These are phyloP conservation scores for Dryadomyces quercus-mongolicae DNA, from an alignment of 2,329 filamentous ascomycete genomes.

Conservation along the genomic window DNA sequence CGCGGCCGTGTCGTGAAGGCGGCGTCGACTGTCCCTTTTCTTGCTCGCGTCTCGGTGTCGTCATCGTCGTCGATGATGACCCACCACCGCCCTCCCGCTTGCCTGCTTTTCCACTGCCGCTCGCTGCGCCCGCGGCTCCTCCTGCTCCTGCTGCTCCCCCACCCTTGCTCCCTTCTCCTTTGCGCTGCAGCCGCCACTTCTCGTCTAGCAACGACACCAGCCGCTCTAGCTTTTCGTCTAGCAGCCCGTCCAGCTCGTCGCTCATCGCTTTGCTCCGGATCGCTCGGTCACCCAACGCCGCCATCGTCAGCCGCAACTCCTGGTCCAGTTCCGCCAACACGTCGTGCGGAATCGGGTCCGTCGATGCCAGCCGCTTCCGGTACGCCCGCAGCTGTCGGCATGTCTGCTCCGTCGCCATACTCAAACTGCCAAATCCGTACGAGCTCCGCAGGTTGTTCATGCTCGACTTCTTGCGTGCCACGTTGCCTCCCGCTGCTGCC, in stretches of 20 bases:
- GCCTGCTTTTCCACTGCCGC: neutral
- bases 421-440: constrained; percentile 40
- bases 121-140: neutral
- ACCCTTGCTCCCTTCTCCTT: neutral
- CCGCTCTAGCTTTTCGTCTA: constrained; percentile 53
- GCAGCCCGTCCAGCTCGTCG: constrained; percentile 48
- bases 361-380: constrained; percentile 48
- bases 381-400: constrained; percentile 50
- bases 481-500: neutral
- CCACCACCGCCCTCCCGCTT: neutral
- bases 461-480: constrained; percentile 31
- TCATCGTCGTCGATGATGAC: neutral
- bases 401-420: constrained; percentile 51
- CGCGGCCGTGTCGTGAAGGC: neutral
- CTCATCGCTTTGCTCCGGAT: constrained; percentile 40
- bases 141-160: neutral
- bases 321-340: constrained; percentile 50
- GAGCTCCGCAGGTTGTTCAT: constrained; percentile 4
- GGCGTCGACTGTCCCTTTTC: neutral
- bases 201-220: constrained; percentile 56
- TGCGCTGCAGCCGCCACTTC: constrained; percentile 39
- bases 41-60: neutral
- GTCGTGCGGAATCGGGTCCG: constrained; percentile 42
- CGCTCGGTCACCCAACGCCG: constrained; percentile 45
- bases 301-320: constrained; percentile 49